Conservation (phyloP, 2,329 filamentous ascomycete species). For the Aspergillus pseudonomiae region DNA sequence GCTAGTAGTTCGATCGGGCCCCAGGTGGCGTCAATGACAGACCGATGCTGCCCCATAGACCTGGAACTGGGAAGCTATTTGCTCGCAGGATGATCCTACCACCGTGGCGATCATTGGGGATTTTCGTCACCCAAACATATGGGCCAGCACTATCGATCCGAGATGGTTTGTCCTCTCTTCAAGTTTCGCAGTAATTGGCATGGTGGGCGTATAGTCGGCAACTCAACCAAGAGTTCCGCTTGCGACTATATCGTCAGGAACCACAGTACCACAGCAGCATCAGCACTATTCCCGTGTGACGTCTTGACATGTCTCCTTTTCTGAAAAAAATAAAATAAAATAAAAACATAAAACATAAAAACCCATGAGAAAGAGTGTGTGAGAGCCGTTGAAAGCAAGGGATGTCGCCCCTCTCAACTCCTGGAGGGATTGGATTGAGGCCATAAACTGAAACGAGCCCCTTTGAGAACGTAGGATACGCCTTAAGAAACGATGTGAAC, state of each 20-base stretch:
- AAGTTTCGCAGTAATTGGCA: not conserved
- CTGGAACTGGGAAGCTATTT: conserved; percentile 11
- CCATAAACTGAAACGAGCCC: not conserved
- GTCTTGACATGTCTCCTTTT: not conserved
- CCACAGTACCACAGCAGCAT: not conserved
- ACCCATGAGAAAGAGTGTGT: not conserved
- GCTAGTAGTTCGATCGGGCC: conserved; percentile 21
- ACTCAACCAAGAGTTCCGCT: not conserved
- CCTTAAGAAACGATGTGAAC: not conserved
- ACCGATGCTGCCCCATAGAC: conserved; percentile 3
- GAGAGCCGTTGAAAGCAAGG: not conserved
- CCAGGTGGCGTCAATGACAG: conserved; percentile 16
- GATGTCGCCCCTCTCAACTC: not conserved
- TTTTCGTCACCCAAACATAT: conserved; percentile 8
- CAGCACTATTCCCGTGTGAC: not conserved
- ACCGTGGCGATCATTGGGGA: conserved; percentile 10
- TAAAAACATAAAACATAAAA: not conserved
- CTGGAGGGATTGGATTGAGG: not conserved
- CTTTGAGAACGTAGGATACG: not conserved
- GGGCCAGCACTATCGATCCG: not conserved
- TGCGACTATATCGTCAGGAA: not conserved
- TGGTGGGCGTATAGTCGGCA: not conserved
- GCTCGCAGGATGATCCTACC: conserved; percentile 10
- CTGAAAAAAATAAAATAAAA: not conserved
- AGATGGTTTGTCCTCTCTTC: not conserved